Conservation (phyloP, 176 grass and related monocot species). For the Aegilops speltoides region DNA sequence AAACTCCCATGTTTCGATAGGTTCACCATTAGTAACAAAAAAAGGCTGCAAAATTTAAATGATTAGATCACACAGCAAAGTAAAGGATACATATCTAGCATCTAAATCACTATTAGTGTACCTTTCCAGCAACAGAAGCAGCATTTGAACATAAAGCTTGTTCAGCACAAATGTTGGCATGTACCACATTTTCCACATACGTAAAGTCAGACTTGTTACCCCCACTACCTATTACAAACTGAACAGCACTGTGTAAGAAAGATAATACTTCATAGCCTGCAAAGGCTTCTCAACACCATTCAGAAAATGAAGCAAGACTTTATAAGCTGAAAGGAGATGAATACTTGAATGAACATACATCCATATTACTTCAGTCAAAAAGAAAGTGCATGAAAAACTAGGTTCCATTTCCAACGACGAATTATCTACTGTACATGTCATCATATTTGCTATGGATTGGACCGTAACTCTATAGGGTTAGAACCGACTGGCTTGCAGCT, state of each 20-base stretch:
- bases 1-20: slow-evolving; percentile 85
- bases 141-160: slow-evolving; percentile 51
- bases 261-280: slow-evolving; percentile 13
- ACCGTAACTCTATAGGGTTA: neutral
- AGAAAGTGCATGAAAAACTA: neutral
- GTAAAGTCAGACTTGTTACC: slow-evolving; percentile 66
- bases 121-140: slow-evolving; percentile 65
- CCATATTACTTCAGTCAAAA: neutral
- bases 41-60: slow-evolving; percentile 54
- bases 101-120: slow-evolving; percentile 32
- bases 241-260: slow-evolving; percentile 39
- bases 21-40: slow-evolving; percentile 86
- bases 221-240: slow-evolving; percentile 70
- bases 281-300: neutral
- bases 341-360: neutral
- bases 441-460: neutral
- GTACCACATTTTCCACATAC: slow-evolving; percentile 74
- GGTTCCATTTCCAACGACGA: neutral
- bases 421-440: neutral
- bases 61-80: slow-evolving; percentile 13
- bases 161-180: slow-evolving; percentile 69
- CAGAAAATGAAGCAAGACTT: slow-evolving; percentile 19
- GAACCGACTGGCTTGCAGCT: neutral
- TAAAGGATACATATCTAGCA: neutral
- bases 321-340: neutral